Percentiles rank a stretch among this genome's conserved stretches.
phyloP scores from a whole-genome alignment of 495 filamentous ascomycete genomes.

The Melanomma pulvis-pyrius region DNA sequence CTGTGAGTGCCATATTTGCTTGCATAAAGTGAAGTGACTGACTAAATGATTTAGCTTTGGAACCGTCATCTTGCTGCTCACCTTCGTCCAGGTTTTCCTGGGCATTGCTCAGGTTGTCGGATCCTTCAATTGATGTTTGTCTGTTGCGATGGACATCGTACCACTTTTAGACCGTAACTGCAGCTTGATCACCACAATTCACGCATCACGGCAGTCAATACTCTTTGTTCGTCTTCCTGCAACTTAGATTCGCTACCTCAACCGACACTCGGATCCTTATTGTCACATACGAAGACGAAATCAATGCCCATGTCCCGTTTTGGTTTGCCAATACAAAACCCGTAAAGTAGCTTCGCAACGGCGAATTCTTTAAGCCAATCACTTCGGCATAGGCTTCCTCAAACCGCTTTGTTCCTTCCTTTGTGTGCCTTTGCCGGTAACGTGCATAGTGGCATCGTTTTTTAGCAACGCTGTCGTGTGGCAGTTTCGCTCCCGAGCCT shows the following conservation, averaged over 20 bases:
- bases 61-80: conserved; percentile 1
- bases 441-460: background rate
- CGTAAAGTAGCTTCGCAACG: background rate
- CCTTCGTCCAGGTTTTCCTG: conserved; percentile 3
- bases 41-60: background rate
- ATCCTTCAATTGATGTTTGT: background rate
- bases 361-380: background rate
- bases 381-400: background rate
- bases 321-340: background rate
- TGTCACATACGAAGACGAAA: background rate
- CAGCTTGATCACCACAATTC: too few relatives aligned
- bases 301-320: background rate
- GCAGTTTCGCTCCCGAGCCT: background rate
- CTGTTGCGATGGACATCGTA: background rate
- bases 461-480: conserved; percentile 1
- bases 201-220: too few relatives aligned
- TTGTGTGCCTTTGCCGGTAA: background rate
- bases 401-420: background rate
- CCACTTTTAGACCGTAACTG: background rate
- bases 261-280: background rate
- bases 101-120: conserved; percentile 8
- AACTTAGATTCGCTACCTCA: background rate
- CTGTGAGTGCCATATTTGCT: background rate
- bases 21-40: background rate
- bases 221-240: background rate